Evolutionary conservation across 306 rosid species (phyloP).

Genomic region (Vicia faba): DNA sequence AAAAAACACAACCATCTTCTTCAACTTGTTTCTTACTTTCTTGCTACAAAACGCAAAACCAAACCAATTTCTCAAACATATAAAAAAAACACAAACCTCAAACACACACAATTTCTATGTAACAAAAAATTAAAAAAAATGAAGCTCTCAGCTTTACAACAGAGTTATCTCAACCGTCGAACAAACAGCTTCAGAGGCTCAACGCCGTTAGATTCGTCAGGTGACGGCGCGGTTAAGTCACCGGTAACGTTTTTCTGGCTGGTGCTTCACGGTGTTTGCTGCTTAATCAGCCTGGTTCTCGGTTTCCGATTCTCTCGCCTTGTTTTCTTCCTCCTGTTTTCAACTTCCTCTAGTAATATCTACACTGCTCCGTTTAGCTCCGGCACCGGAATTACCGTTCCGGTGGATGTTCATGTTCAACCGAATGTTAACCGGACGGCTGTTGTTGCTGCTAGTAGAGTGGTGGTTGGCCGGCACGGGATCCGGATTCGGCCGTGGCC

Average conservation of each 20-base stretch:
- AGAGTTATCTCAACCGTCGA: slow-evolving; percentile 78
- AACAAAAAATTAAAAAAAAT: slow-evolving; percentile 32
- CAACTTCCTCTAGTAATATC: slow-evolving; percentile 65
- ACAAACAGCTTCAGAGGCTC: slow-evolving; percentile 78
- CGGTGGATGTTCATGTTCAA: slow-evolving; percentile 43
- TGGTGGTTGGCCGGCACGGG: slow-evolving; percentile 96
- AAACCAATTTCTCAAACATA: slow-evolving; percentile 16
- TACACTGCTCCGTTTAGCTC: slow-evolving; percentile 72
- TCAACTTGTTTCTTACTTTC: background rate
- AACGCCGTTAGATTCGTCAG: slow-evolving; percentile 61
- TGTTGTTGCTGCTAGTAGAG: slow-evolving; percentile 55
- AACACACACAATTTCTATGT: background rate
- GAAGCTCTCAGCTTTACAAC: slow-evolving; percentile 94
- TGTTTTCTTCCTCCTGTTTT: slow-evolving; percentile 86
- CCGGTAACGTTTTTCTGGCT: slow-evolving; percentile 89
- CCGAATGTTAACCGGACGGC: slow-evolving; percentile 48
- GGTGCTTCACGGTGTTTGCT: slow-evolving; percentile 83
- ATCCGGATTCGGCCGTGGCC: slow-evolving; percentile 99
- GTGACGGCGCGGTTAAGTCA: slow-evolving; percentile 66
- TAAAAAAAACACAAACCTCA: slow-evolving; percentile 3
- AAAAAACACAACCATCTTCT: slow-evolving; percentile 40
- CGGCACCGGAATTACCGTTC: slow-evolving; percentile 47
- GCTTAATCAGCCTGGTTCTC: slow-evolving; percentile 85
- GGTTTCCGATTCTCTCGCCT: slow-evolving; percentile 97
- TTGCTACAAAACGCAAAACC: slow-evolving; percentile 24